Conservation (phyloP, 2,329 filamentous ascomycete species). For the Periconia macrospinosa region DNA sequence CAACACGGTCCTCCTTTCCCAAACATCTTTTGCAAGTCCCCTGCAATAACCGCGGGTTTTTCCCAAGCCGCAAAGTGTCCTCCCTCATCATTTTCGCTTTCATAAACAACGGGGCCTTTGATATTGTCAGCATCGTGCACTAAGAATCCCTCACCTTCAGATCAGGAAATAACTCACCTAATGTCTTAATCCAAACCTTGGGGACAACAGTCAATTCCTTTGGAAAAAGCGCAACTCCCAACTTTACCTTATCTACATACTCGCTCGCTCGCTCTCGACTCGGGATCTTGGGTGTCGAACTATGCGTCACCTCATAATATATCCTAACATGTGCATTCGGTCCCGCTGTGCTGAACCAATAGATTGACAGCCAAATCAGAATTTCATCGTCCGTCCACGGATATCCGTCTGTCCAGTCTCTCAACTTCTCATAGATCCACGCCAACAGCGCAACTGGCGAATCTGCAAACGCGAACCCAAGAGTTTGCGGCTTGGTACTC, state of each 20-base stretch:
- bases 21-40: slow-evolving; percentile 63
- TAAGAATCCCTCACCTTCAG: not conserved
- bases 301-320: slow-evolving; percentile 68
- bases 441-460: slow-evolving; percentile 70
- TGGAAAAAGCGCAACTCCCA: slow-evolving; percentile 60
- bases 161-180: slow-evolving; percentile 49
- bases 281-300: slow-evolving; percentile 25
- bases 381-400: slow-evolving; percentile 77
- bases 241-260: slow-evolving; percentile 52
- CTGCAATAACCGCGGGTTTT: slow-evolving; percentile 54
- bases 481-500: slow-evolving; percentile 70
- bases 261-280: slow-evolving; percentile 40
- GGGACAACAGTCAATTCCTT: slow-evolving; percentile 60
- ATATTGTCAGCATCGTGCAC: not conserved
- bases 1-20: slow-evolving; percentile 46
- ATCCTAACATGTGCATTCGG: slow-evolving; percentile 69
- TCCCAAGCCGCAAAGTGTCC: slow-evolving; percentile 67
- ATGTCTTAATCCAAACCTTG: slow-evolving; percentile 58
- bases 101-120: slow-evolving; percentile 57
- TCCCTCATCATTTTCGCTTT: slow-evolving; percentile 53
- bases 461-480: slow-evolving; percentile 70
- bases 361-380: slow-evolving; percentile 73
- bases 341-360: slow-evolving; percentile 70
- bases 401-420: slow-evolving; percentile 74
- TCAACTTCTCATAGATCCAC: slow-evolving; percentile 82